Evolutionary conservation across 805 yeast species (phyloP).

Genomic region (Brettanomyces sp.): DNA sequence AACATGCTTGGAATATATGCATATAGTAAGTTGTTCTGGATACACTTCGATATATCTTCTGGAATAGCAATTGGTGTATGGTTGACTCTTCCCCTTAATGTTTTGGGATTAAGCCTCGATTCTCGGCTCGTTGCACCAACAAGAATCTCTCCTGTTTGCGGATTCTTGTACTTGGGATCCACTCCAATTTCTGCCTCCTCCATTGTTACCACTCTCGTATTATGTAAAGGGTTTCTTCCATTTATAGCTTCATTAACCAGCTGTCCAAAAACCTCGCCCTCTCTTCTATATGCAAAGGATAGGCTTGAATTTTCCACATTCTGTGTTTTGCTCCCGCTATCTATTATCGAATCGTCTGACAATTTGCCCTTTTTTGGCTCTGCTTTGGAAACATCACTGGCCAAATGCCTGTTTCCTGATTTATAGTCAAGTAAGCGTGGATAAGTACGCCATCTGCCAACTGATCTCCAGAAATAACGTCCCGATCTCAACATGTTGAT

Average conservation of each 20-base stretch:
- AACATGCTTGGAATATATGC: slow-evolving; percentile 55
- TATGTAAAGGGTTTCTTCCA: slow-evolving; percentile 23
- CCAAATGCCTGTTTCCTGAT: too few species aligned
- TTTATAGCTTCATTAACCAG: slow-evolving; percentile 29
- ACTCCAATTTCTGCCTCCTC: slow-evolving; percentile 26
- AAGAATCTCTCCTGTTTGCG: slow-evolving; percentile 21
- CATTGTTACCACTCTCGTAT: slow-evolving; percentile 27
- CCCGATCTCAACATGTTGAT: too few species aligned
- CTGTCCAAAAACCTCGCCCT: slow-evolving; percentile 34
- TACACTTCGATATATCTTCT: slow-evolving; percentile 40
- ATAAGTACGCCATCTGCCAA: too few species aligned
- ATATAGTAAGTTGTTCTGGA: slow-evolving; percentile 54
- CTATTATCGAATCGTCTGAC: slow-evolving; percentile 5
- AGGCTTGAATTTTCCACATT: slow-evolving; percentile 16
- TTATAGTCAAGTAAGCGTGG: too few species aligned
- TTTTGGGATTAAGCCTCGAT: slow-evolving; percentile 49
- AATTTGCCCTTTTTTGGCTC: too few species aligned
- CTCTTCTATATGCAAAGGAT: slow-evolving; percentile 27
- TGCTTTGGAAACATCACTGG: too few species aligned
- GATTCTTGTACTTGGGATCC: slow-evolving; percentile 24
- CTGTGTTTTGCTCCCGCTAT: slow-evolving; percentile 11
- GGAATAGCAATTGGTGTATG: slow-evolving; percentile 50
- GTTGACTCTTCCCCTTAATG: slow-evolving; percentile 47
- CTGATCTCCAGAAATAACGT: too few species aligned
- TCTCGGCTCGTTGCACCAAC: slow-evolving; percentile 37